Evolutionary conservation across 1,284 basidiomycete genomes (phyloP), one percentile per base, ranked within the genome.

Genomic region (Trichosporon asahii): DNA sequence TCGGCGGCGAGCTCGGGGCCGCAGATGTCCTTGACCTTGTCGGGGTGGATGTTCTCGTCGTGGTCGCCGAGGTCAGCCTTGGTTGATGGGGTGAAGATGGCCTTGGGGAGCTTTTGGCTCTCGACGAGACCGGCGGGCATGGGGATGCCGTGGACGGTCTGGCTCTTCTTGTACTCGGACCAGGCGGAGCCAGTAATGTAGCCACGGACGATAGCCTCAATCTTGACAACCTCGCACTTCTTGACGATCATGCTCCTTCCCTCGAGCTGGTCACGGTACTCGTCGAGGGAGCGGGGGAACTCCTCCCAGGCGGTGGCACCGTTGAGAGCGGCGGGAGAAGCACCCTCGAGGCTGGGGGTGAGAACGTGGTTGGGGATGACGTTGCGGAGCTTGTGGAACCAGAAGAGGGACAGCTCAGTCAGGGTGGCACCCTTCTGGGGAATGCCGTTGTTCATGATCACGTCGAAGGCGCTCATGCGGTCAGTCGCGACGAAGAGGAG

Each of bases 121-220:
- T 99, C 96, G n/a, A 90, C 85, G 29, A 98, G 85, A 7, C 91
- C 93, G 2, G 87, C 82, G 0, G 91, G 90, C 67, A 98, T 85
- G 18, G 85, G 80, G 63, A 97, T 93, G 3, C 92, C 92, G 78
- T 99, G 96, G 14, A 97, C 91, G 0, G 94, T 98, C 55, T 92
- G 90, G 0, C 86, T 87, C 81, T 90, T 90, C 83, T 93, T 90
- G 85, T 99, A 99, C 83, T 99, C 97, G 1, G 88, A 85, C 94
- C 95, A 99, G 7, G 92, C 97, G 27, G 95, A 98, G 60, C 95
- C 95, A 31, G 96, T 93, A 72, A 99, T 87, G 84, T 99, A 99
- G 3, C 96, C 96, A 72, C 97, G 86, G 15, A 99, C 96, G 77
- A 99, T 99, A 2, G 93, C 95, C 84, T 99, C 97, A n/a, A 99